Conservation (phyloP, 345 rosid species). For the Leavenworthia alabamica region DNA sequence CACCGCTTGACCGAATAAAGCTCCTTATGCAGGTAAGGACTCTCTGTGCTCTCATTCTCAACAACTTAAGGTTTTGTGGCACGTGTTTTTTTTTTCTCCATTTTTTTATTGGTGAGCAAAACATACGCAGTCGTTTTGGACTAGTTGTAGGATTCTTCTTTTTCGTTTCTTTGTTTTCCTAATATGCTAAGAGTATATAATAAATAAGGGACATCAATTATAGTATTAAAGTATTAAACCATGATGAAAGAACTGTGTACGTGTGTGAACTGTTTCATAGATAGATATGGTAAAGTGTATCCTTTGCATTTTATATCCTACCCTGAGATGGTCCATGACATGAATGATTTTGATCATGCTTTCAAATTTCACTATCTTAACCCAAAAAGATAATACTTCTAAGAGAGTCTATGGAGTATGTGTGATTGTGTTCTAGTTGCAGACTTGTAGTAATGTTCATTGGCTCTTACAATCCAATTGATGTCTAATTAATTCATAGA, state of each 20-base stretch:
- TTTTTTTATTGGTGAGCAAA: not conserved
- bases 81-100: constrained; percentile 18
- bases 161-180: not conserved
- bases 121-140: constrained; percentile 18
- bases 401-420: not conserved
- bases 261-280: not conserved
- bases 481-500: constrained; percentile 36
- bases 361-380: not conserved
- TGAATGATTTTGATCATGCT: not conserved
- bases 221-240: too few species aligned
- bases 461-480: not conserved
- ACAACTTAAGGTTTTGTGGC: constrained; percentile 30
- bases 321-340: not conserved
- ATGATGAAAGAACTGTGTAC: not conserved
- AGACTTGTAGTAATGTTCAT: not conserved
- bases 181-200: too few species aligned
- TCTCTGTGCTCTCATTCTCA: constrained; percentile 13
- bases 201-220: too few species aligned
- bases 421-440: constrained; percentile 13
- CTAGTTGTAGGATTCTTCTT: not conserved
- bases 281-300: not conserved
- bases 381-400: not conserved
- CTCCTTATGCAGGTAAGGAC: constrained; percentile 74
- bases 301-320: not conserved
- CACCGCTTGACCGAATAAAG: constrained; percentile 93